Evolutionary conservation across 257 asterid genomes (phyloP), one percentile per base, ranked within the genome.

Genomic region (Plantago elongata): DNA sequence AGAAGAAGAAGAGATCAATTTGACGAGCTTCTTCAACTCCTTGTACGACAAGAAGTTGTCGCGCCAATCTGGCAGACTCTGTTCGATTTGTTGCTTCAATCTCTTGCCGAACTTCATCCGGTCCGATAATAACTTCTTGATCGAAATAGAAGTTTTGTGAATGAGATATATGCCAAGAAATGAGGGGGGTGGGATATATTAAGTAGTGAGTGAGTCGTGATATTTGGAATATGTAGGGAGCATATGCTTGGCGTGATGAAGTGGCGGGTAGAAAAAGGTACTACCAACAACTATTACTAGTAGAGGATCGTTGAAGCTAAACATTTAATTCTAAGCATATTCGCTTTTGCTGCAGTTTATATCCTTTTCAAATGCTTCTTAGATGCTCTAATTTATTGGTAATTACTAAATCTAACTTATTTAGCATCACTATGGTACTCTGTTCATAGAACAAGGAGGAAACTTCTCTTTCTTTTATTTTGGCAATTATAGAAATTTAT

Each of bases 21-120:
- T 91, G 61, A 91, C 84, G 60, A 73, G 78, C 67, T 88, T 86
- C 84, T 91, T 91, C 70, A 91, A 79, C 71, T 91, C 98, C 87
- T 91, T 91, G 74, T 91, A 91, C 3, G 94, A 81, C 71, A 91
- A 55, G 60, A 91, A 91, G 76, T 91, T 91, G 79, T 86, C 96
- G 50, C 95, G 72, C 98, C 98, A 91, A 67, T 86, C 96, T 11
- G 98, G 98, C 57, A 91, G 74, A 49, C 94, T 91, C 73, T 86
- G 88, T 77, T 91, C 98, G 48, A 88, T 91, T 82, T 91, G 98
- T 57, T 79, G 83, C 72, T 88, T 91, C 73, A 91, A 55, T 57
- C 96, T 88, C 80, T 91, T 91, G 4, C 98, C 98, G 45, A 91
- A 91, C 72, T 91, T 91, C 98, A 91, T 91, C 13, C 13, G 16